Base-by-base conservation (phyloP, 1,284 basidiomycete genomes). In the Apiotrichum siamense region DNA sequence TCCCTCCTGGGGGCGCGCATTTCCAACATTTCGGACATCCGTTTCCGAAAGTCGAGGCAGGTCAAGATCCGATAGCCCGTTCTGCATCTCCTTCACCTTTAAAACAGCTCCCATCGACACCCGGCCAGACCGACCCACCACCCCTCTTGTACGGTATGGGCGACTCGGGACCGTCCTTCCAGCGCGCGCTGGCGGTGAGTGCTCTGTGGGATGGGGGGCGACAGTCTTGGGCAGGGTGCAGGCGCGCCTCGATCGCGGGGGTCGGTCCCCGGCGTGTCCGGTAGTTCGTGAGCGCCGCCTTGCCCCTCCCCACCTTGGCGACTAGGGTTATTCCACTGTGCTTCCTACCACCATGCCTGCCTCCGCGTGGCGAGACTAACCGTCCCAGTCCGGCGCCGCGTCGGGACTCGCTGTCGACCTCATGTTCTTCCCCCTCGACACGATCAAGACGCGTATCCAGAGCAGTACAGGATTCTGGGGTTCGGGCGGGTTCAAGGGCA, bases 391-490 rank as follows among this genome's bases (percentile, higher is more conserved):
- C 45, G 91, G 91, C 33, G 91, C 87, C 18, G 73, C 85, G 33
- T 89, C 92, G 23, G 92, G 92, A 39, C 87, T 88, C 17, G 80
- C 88, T 1, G 91, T 94, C 23, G 94, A 98, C 75, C 80, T 97
- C 52, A 81, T 97, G 32, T 94, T 97, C 77, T 97, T 90, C 73
- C 94, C 94, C 0, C 85, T 97, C 55, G 94, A 98, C 76, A 97
- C 94, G 1, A 77, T 97, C 69, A 98, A 98, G 76, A 97, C 94
- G 15, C 84, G 94, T 31, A 77, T 97, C 47, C 94, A 98, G 68
- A 86, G 91, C 4, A 74, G 83, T 1, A 84, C 88, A 66, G 94
- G 94, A 2, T 97, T 98, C 72, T 73, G 83, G 50, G 77, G 78
- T 23, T 84, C 90, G 2, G 94, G 96, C 9, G 94, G 93, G 0